These are phyloP conservation scores for Xerocomus spinulosus DNA, from an alignment of 768 basidiomycete species.

Conservation along the genomic window DNA sequence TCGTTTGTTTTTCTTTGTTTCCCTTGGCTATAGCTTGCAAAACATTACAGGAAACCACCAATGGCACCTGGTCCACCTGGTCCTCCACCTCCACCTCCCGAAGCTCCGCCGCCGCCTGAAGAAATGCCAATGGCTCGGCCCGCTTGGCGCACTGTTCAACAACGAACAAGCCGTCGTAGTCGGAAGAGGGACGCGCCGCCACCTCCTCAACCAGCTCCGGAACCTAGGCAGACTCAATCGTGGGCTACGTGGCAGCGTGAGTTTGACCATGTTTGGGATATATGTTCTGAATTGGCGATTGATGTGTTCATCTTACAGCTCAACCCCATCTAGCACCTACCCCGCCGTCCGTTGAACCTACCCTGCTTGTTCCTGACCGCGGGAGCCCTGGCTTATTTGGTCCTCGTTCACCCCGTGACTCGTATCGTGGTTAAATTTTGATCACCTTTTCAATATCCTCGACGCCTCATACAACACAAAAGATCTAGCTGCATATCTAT, in stretches of 20 bases:
- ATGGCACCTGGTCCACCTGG: slow-evolving; percentile 33
- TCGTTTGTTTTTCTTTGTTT: slow-evolving; percentile 4
- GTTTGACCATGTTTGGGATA: slow-evolving; percentile 27
- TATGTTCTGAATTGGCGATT: neutral
- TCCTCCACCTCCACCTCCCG: slow-evolving; percentile 43
- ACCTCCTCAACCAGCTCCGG: slow-evolving; percentile 31
- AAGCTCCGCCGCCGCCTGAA: slow-evolving; percentile 40
- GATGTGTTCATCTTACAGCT: slow-evolving; percentile 38
- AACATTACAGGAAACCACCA: slow-evolving; percentile 42
- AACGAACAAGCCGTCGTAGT: slow-evolving; percentile 34
- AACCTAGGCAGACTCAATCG: slow-evolving; percentile 43
- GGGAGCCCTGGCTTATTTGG: slow-evolving; percentile 72
- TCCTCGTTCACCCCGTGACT: slow-evolving; percentile 59
- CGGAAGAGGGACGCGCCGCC: slow-evolving; percentile 42
- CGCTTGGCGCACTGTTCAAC: slow-evolving; percentile 57
- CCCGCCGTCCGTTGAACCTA: slow-evolving; percentile 56
- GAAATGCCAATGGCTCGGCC: slow-evolving; percentile 46
- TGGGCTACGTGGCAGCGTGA: slow-evolving; percentile 69
- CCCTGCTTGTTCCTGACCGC: slow-evolving; percentile 54
- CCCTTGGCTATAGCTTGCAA: neutral
- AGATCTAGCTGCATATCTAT: neutral
- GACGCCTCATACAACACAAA: neutral
- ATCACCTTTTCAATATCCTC: neutral
- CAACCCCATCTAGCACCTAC: slow-evolving; percentile 54
- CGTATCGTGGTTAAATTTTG: slow-evolving; percentile 19